Evolutionary conservation across 176 grass and related monocot species (phyloP).

Genomic region (Alopecurus myosuroides): DNA sequence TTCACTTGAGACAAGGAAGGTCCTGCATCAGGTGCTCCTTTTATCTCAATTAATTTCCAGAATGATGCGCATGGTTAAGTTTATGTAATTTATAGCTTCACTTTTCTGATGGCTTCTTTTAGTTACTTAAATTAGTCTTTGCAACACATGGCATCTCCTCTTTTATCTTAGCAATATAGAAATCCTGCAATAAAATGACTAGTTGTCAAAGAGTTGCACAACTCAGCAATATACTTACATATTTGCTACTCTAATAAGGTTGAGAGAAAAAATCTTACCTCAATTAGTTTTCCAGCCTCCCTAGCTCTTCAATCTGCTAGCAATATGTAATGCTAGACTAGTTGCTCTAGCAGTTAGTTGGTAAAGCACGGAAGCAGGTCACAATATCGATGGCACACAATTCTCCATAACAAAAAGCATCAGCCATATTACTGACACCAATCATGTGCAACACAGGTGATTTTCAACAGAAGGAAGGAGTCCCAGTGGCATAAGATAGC

Average conservation of each 20-base stretch:
- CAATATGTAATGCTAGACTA: not conserved
- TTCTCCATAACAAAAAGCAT: not conserved
- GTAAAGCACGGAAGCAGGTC: not conserved
- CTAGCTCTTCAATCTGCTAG: not conserved
- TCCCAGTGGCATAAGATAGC: conserved; percentile 64
- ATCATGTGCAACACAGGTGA: conserved; percentile 22
- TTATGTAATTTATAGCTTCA: not conserved
- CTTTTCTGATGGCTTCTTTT: not conserved
- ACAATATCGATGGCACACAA: not conserved
- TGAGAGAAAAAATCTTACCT: not conserved
- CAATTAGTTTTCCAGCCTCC: not conserved
- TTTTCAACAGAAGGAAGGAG: conserved; percentile 71
- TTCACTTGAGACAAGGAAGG: conserved; percentile 58
- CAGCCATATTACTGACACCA: not conserved
- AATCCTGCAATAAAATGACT: not conserved
- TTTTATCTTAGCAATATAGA: not conserved
- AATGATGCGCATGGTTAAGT: not conserved
- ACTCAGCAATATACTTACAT: not conserved
- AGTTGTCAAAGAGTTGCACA: not conserved
- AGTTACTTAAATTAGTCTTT: not conserved
- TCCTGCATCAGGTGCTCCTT: conserved; percentile 51
- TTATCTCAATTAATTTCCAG: not conserved
- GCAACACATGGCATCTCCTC: not conserved
- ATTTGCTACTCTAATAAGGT: not conserved
- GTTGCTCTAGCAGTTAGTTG: not conserved